Conservation (phyloP, 352 stramenopile species). For the Phytopythium delawarense region DNA sequence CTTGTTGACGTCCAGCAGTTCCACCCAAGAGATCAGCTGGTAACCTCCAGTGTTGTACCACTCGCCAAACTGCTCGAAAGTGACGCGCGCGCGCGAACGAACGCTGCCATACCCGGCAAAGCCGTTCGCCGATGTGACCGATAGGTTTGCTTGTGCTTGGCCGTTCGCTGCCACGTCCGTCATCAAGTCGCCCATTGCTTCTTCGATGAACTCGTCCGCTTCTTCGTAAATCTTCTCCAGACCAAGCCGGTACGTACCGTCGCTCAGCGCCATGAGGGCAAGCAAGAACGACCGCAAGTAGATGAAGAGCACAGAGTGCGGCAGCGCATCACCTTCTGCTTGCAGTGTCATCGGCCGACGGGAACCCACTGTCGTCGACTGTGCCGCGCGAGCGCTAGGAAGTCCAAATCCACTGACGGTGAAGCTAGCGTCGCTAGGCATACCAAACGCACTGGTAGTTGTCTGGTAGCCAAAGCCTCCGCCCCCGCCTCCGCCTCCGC, state of each 20-base stretch:
- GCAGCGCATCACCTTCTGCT: slow-evolving; percentile 56
- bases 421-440: slow-evolving; percentile 33
- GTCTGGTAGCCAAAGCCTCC: slow-evolving; percentile 22
- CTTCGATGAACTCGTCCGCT: slow-evolving; percentile 82
- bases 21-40: slow-evolving; percentile 82
- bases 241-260: slow-evolving; percentile 73
- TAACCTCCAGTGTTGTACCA: slow-evolving; percentile 87
- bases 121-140: slow-evolving; percentile 15
- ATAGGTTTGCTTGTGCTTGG: slow-evolving; percentile 18
- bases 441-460: slow-evolving; percentile 26
- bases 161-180: slow-evolving; percentile 66
- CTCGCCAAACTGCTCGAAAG: slow-evolving; percentile 89
- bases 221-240: slow-evolving; percentile 86
- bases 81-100: slow-evolving; percentile 64
- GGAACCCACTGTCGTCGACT: slow-evolving; percentile 26
- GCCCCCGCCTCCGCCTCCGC: slow-evolving; percentile 9
- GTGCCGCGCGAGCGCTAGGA: slow-evolving; percentile 41
- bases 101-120: slow-evolving; percentile 64
- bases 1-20: slow-evolving; percentile 77
- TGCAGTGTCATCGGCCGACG: slow-evolving; percentile 29
- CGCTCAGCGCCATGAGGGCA: slow-evolving; percentile 82
- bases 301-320: slow-evolving; percentile 81
- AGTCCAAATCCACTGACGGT: slow-evolving; percentile 58
- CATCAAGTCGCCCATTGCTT: slow-evolving; percentile 84
- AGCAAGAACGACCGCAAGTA: slow-evolving; percentile 84